Base-by-base conservation (phyloP, 1,284 basidiomycete genomes). In the Sporisorium graminicola region DNA sequence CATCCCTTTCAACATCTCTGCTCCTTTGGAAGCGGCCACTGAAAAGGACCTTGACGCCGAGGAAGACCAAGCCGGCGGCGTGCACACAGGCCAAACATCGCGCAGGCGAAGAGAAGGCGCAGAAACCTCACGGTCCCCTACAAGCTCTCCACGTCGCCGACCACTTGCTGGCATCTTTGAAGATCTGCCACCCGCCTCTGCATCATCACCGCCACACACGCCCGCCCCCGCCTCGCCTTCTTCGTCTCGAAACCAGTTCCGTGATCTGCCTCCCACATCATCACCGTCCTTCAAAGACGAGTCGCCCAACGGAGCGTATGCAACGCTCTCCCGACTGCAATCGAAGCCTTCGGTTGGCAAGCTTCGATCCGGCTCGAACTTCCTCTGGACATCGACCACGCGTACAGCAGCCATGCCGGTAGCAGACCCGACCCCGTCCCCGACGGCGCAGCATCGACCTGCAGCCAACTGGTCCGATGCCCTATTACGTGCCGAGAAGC, bases 391-490 rank as follows among this genome's bases (percentile, higher is more conserved):
- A 6, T 58, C 65, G 5, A 50, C 61, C 5, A 29, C 40, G 29
- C 33, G n/a, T 3, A n/a, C 24, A 50, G 6, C 63, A 53, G 9
- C 7, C 26, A 50, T 26, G 53, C n/a, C 40, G n/a, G 40, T 43
- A 13, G 40, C 40, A 3, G 22, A 26, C 14, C 26, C 18, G 3
- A 57, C 12, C 43, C n/a, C 44, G 0, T 64, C 55, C 5, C 40
- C 66, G 14, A n/a, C 47, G 14, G 24, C 72, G 20, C 53, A 54
- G 27, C 26, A 33, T 37, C 58, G 70, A 40, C 56, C 74, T 9
- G 58, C 75, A 46, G 66, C 88, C 87, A 43, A 84, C 82, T 66
- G 86, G 69, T 61, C 56, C 33, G 67, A 77, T 51, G 60, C 65
- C 26, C 44, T 77, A 5, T 72, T 75, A 10, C 72, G 79, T 20